phyloP scores from a whole-genome alignment of 2,329 filamentous ascomycete species.

The Scedosporium aurantiacum region DNA sequence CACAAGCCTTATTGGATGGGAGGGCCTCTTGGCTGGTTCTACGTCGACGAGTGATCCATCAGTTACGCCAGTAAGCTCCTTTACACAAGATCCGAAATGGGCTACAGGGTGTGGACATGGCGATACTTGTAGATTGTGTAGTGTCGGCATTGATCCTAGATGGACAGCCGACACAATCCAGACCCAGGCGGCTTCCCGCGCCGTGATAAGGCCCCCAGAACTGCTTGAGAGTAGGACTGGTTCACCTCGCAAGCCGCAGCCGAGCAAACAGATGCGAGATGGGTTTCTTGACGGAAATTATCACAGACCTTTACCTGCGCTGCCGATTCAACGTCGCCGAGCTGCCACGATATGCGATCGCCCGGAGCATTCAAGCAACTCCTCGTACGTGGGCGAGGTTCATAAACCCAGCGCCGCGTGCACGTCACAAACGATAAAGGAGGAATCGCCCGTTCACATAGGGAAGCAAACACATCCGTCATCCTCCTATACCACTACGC shows the following conservation, averaged over 20 bases:
- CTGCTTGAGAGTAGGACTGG: constrained; percentile 11
- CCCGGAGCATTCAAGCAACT: neutral
- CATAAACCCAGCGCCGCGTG: no score
- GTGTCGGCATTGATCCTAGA: no score
- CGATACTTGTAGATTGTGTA: no score
- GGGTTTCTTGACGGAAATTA: constrained; percentile 12
- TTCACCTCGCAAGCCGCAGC: constrained; percentile 16
- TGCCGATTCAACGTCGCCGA: constrained; percentile 11
- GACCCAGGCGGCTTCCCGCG: constrained; percentile 11
- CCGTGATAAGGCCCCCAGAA: constrained; percentile 22
- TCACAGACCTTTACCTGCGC: constrained; percentile 18
- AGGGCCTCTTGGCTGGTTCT: neutral
- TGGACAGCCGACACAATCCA: constrained; percentile 5
- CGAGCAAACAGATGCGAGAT: constrained; percentile 20
- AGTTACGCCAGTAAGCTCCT: no score
- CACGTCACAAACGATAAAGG: no score
- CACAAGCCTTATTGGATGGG: neutral
- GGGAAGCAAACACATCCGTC: no score
- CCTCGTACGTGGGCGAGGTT: neutral
- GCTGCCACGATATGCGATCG: neutral
- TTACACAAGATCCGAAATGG: no score
- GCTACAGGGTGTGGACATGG: no score
- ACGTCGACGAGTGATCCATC: no score
- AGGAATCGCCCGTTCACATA: no score
- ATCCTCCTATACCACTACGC: no score